phyloP scores from a whole-genome alignment of 2,329 filamentous ascomycete species.

The Myriangium duriaei region DNA sequence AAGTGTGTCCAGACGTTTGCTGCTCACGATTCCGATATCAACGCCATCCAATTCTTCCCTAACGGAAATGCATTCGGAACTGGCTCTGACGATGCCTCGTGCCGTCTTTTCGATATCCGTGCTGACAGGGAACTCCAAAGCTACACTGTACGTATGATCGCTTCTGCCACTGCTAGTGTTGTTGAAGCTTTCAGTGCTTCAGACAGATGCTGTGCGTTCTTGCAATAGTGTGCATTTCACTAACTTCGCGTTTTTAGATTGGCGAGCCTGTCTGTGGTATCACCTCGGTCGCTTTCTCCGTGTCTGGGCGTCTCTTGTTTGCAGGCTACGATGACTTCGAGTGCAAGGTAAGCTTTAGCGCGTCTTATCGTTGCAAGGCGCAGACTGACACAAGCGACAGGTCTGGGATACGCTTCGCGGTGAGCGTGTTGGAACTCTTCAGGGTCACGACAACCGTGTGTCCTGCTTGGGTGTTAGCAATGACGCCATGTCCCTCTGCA shows the following conservation, averaged over 20 bases:
- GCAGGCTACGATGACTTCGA: slow-evolving; percentile 98
- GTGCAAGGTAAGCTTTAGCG: slow-evolving; percentile 70
- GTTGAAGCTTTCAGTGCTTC: not conserved
- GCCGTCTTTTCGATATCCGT: slow-evolving; percentile 93
- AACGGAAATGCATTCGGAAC: slow-evolving; percentile 98
- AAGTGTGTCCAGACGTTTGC: slow-evolving; percentile 98
- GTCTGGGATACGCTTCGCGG: slow-evolving; percentile 96
- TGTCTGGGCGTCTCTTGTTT: slow-evolving; percentile 88
- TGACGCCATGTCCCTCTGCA: slow-evolving; percentile 97
- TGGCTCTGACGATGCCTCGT: slow-evolving; percentile 93
- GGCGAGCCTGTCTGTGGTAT: slow-evolving; percentile 96
- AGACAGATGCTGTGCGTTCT: slow-evolving; percentile 5
- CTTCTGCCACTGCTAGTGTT: slow-evolving; percentile 11
- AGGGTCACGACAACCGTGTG: slow-evolving; percentile 96
- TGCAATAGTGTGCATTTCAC: too few relatives aligned
- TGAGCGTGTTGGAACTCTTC: slow-evolving; percentile 91
- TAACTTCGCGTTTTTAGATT: slow-evolving; percentile 1
- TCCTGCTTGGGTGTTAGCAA: slow-evolving; percentile 98
- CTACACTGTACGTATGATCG: slow-evolving; percentile 43
- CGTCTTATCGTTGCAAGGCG: not conserved
- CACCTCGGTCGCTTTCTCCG: slow-evolving; percentile 94
- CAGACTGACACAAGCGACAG: too few relatives aligned
- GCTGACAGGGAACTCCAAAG: slow-evolving; percentile 70
- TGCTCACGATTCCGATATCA: slow-evolving; percentile 97
- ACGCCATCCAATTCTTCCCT: slow-evolving; percentile 98